These are phyloP conservation scores for Psilocybe sp. DNA, from an alignment of 768 basidiomycete genomes.

Conservation along the genomic window DNA sequence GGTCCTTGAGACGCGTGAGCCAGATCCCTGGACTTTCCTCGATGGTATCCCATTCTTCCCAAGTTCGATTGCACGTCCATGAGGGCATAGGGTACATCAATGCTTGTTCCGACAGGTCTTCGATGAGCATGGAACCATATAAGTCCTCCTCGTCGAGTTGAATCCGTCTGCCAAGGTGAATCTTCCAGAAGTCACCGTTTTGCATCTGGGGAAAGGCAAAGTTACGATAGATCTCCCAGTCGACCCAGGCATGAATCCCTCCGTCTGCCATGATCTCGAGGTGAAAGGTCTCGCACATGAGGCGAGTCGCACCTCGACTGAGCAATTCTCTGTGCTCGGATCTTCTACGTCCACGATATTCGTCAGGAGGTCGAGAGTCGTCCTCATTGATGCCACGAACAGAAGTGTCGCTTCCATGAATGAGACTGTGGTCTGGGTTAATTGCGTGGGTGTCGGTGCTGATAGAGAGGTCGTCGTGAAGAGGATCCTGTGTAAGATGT, in stretches of 20 bases:
- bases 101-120: constrained; percentile 29
- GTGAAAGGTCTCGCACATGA: constrained; percentile 36
- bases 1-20: constrained; percentile 23
- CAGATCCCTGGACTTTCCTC: constrained; percentile 27
- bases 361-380: constrained; percentile 1
- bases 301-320: constrained; percentile 29
- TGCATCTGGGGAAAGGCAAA: constrained; percentile 32
- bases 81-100: constrained; percentile 18
- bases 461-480: not conserved
- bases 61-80: constrained; percentile 24
- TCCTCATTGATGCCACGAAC: constrained; percentile 14
- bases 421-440: constrained; percentile 19
- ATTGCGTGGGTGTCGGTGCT: constrained; percentile 17
- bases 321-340: constrained; percentile 27
- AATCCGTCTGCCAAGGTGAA: constrained; percentile 34
- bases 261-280: constrained; percentile 23
- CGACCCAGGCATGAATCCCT: constrained; percentile 32
- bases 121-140: constrained; percentile 32
- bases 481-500: no score
- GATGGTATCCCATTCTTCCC: constrained; percentile 30
- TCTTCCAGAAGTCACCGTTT: constrained; percentile 35
- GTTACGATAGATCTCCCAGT: constrained; percentile 32
- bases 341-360: constrained; percentile 3
- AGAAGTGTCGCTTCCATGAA: constrained; percentile 29
- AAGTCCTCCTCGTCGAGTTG: constrained; percentile 30